phyloP scores from a whole-genome alignment of 257 asterid species.

The Solanum sejunctum region DNA sequence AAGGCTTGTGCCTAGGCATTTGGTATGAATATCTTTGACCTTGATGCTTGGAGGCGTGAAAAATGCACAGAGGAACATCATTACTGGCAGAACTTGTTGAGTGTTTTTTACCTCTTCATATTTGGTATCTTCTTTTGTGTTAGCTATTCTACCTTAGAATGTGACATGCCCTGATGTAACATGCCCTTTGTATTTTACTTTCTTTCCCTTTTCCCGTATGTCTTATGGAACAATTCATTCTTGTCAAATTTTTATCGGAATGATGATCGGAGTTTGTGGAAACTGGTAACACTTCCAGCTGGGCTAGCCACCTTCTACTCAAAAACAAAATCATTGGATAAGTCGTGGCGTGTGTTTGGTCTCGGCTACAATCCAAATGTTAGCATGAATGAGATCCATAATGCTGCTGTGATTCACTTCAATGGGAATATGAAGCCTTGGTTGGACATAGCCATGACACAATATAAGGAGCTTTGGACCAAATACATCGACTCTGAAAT shows the following conservation, averaged over 20 bases:
- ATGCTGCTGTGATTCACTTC: not conserved
- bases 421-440: not conserved
- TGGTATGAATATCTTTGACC: conserved; percentile 20
- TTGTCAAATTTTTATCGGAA: not conserved
- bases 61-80: conserved; percentile 59
- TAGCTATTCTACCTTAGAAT: not conserved
- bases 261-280: not conserved
- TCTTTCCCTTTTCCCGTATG: not conserved
- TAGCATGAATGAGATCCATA: not conserved
- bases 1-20: conserved; percentile 82
- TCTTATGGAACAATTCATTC: not conserved
- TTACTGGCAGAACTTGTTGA: conserved; percentile 46
- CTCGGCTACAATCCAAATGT: not conserved
- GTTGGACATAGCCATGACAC: not conserved
- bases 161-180: not conserved
- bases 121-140: not conserved
- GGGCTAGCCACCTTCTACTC: not conserved
- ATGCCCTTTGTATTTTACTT: not conserved
- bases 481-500: conserved; percentile 2
- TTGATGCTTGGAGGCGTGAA: conserved; percentile 76
- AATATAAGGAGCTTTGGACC: not conserved
- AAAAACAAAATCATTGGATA: not conserved
- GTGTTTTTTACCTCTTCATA: not conserved
- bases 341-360: conserved; percentile 2
- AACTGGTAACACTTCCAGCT: not conserved